Percentiles rank a stretch among this genome's conserved stretches.
Conservation (phyloP, 2,329 filamentous ascomycete genomes). For the Fusarium lateritium region DNA sequence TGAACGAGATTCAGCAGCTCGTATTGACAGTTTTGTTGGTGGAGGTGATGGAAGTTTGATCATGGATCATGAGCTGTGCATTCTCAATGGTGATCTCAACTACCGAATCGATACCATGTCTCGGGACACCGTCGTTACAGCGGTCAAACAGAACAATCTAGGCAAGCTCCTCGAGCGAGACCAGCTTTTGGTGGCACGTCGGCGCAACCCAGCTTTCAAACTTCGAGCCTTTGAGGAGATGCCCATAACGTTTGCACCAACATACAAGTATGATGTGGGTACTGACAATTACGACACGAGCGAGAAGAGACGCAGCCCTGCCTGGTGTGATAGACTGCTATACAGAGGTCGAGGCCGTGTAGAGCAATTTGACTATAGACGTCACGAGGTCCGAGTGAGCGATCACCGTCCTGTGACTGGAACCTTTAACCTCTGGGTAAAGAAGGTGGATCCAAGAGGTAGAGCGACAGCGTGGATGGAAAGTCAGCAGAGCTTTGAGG, state of each 20-base stretch:
- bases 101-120: slow-evolving; percentile 99
- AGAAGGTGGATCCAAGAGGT: slow-evolving; percentile 80
- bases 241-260: slow-evolving; percentile 92
- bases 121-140: slow-evolving; percentile 90
- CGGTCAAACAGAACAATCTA: slow-evolving; percentile 85
- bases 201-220: slow-evolving; percentile 90
- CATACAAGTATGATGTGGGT: slow-evolving; percentile 98
- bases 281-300: slow-evolving; percentile 94
- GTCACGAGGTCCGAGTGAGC: slow-evolving; percentile 91
- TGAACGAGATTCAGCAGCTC: slow-evolving; percentile 75
- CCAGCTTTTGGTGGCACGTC: slow-evolving; percentile 89
- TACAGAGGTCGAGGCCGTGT: slow-evolving; percentile 86
- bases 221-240: slow-evolving; percentile 92
- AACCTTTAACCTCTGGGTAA: slow-evolving; percentile 85
- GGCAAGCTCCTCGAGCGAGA: slow-evolving; percentile 91
- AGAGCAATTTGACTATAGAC: slow-evolving; percentile 87
- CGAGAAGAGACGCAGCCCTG: slow-evolving; percentile 93
- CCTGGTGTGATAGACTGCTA: slow-evolving; percentile 96
- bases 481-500: slow-evolving; percentile 81
- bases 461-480: slow-evolving; percentile 78
- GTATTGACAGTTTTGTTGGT: slow-evolving; percentile 85
- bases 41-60: slow-evolving; percentile 98
- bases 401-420: slow-evolving; percentile 96
- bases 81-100: slow-evolving; percentile 96
- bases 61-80: slow-evolving; percentile 96